Evolutionary conservation across 2,329 filamentous ascomycete species (phyloP), one percentile per base, ranked within the genome.

Genomic region (Shiraia sp.): DNA sequence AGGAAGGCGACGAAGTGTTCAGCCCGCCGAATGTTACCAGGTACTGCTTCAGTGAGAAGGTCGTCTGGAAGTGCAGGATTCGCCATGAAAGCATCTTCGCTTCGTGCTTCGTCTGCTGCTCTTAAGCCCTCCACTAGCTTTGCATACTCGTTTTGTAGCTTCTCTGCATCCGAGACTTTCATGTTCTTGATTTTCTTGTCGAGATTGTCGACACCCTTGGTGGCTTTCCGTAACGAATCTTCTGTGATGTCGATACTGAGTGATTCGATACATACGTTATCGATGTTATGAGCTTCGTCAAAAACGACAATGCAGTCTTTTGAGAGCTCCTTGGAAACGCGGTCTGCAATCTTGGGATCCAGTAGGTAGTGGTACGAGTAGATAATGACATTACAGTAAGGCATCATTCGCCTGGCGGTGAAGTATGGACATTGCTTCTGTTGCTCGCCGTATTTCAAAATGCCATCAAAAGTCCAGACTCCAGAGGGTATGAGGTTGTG

Each of bases 271-370:
- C 95, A 99, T 45, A 99, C 93, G 65, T 99, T 99, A 78, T 99
- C 93, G 57, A 99, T 99, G 64, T 99, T 99, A 74, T 99, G 93
- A 10, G 93, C 93, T 70, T 99, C 93, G 63, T 99, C 93, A 53
- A 99, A 99, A 3, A 99, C 93, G 14, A 99, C 89, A 37, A 99
- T 99, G 68, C 91, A 96, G 68, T 99, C 95, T 59, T 96, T 96
- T 0, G 93, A 96, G 9, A 99, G 81, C 62, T 99, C 93, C 68
- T 87, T 90, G 0, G 93, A 97, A 2, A 97, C 91, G 43, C 92
- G 73, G 65, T 99, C 93, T 10, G 93, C 93, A 59, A 99, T 99
- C 68, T 99, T 99, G 2, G 93, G 93, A 61, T 99, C 95, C 12
- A 99, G 81, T 3, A 99, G 81, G 64, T 99, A 99, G 70, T 99